A percentile compares a stretch with the other conserved stretches of the same genome.
Conservation (phyloP, 2,329 filamentous ascomycete genomes). For the Xylariaceae sp. region DNA sequence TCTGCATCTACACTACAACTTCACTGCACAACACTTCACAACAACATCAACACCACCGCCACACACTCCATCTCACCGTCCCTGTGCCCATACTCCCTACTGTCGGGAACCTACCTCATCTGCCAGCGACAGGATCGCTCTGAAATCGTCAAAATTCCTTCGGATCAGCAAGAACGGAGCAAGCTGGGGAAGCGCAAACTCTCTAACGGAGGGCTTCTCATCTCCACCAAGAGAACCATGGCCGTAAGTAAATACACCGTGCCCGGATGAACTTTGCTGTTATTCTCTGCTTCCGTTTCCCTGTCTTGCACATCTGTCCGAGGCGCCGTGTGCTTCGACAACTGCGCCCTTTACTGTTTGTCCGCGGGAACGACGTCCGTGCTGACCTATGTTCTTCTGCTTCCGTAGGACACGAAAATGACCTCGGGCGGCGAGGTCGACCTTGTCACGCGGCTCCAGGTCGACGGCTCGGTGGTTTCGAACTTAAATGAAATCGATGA, state of each 20-base stretch:
- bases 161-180: constrained; percentile 32
- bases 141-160: constrained; percentile 21
- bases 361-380: background rate
- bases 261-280: background rate
- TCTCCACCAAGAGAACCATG: constrained; percentile 58
- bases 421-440: constrained; percentile 49
- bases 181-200: constrained; percentile 66
- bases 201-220: constrained; percentile 56
- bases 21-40: background rate
- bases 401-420: constrained; percentile 47
- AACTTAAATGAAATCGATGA: constrained; percentile 63
- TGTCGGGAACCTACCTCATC: background rate
- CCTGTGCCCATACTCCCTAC: background rate
- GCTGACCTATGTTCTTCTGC: constrained; percentile 18
- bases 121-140: constrained; percentile 1
- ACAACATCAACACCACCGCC: background rate
- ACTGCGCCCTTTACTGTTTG: background rate
- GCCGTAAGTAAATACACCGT: constrained; percentile 47
- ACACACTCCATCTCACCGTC: background rate
- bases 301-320: background rate
- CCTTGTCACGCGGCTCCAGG: constrained; percentile 61
- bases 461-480: constrained; percentile 53
- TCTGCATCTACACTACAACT: background rate
- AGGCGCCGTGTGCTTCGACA: background rate
- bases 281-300: background rate